A percentile compares a stretch with the other conserved stretches of the same genome.
phyloP scores from a whole-genome alignment of 306 rosid genomes.

The Hippophae rhamnoides region DNA sequence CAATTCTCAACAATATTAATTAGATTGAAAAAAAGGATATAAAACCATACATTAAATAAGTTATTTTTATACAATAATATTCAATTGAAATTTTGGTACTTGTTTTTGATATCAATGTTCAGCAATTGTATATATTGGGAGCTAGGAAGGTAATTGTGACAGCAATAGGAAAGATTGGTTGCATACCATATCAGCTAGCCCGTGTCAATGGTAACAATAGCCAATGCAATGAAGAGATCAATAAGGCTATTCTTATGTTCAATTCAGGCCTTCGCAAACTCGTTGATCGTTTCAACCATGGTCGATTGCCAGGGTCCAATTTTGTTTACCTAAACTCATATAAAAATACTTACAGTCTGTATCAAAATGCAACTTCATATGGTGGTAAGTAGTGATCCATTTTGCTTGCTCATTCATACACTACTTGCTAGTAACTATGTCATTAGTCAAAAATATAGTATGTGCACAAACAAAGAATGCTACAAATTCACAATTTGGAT shows the following conservation, averaged over 20 bases:
- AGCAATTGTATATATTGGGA: constrained; percentile 72
- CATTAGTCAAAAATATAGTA: no score
- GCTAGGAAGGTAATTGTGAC: constrained; percentile 81
- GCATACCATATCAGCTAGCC: constrained; percentile 84
- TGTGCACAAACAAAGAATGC: no score
- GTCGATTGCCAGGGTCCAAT: constrained; percentile 66
- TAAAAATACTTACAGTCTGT: constrained; percentile 46
- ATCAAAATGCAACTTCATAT: constrained; percentile 28
- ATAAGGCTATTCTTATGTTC: constrained; percentile 51
- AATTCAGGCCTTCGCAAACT: constrained; percentile 56
- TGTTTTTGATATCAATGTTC: background rate
- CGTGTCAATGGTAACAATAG: constrained; percentile 45
- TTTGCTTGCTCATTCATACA: background rate
- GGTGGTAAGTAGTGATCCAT: constrained; percentile 46
- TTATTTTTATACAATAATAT: background rate
- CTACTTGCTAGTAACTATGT: no score
- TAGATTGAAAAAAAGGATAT: no score
- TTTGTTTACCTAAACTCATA: constrained; percentile 71
- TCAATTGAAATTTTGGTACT: background rate
- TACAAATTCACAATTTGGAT: no score
- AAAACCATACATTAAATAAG: background rate
- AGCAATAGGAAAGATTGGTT: constrained; percentile 74
- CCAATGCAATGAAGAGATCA: constrained; percentile 72
- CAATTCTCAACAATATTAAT: no score
- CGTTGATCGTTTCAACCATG: constrained; percentile 55